Evolutionary conservation across 306 rosid species (phyloP).

Genomic region (Rosa chinensis): DNA sequence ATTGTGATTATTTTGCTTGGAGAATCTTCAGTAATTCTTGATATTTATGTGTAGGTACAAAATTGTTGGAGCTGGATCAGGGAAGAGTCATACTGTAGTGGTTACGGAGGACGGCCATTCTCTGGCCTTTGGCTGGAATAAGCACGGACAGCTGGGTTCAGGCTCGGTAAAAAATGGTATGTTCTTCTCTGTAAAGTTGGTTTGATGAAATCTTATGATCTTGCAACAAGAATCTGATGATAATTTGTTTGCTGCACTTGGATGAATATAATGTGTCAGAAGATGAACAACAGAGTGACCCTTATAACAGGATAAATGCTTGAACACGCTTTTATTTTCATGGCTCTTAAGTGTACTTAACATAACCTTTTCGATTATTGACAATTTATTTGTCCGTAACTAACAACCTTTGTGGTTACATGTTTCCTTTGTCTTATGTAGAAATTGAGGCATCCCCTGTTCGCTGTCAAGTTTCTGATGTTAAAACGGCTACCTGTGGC

Average conservation of each 20-base stretch:
- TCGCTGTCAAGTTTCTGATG: slow-evolving; percentile 88
- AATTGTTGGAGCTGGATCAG: slow-evolving; percentile 77
- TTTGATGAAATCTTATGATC: background rate
- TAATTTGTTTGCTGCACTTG: slow-evolving; percentile 6
- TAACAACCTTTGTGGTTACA: slow-evolving; percentile 16
- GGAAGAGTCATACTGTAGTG: slow-evolving; percentile 83
- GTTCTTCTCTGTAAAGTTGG: slow-evolving; percentile 18
- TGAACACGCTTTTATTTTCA: background rate
- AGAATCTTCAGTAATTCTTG: background rate
- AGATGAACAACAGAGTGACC: background rate
- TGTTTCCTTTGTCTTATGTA: slow-evolving; percentile 30
- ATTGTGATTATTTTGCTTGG: background rate
- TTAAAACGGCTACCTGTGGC: slow-evolving; percentile 69
- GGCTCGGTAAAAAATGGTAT: slow-evolving; percentile 80
- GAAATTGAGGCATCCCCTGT: slow-evolving; percentile 83
- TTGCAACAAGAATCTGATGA: slow-evolving; percentile 16
- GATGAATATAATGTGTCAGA: background rate
- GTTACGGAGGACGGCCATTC: slow-evolving; percentile 81
- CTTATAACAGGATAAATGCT: background rate
- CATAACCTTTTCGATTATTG: background rate
- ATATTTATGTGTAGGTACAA: slow-evolving; percentile 51
- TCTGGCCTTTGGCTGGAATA: slow-evolving; percentile 95
- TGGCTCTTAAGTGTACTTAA: background rate
- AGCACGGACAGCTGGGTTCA: slow-evolving; percentile 93
- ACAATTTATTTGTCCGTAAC: background rate